Base-by-base conservation (phyloP, 2,329 filamentous ascomycete species). In the Calycina herbarum region DNA sequence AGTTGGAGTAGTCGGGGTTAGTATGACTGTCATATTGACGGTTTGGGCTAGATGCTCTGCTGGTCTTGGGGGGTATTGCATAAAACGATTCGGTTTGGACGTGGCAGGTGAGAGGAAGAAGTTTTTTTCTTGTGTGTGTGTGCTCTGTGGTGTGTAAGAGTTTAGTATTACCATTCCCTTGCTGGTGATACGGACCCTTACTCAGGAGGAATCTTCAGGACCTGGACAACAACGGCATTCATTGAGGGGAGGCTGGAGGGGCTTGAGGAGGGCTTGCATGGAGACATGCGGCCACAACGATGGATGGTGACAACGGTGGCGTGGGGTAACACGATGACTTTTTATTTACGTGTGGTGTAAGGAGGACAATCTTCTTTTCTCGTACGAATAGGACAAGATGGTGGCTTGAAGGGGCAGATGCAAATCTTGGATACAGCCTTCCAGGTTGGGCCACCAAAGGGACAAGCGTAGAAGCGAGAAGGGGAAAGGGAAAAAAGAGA, bases 251-350 rank as follows among this genome's bases (percentile, higher is more conserved):
- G 42, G 42, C 42, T 45, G 42, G 42, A 45, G 13, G 42, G 42
- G 42, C 42, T 48, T 20, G 20, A 17, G 27, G n/a, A 48, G 42
- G 42, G 59, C 54, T 51, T 61, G 63, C 63, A 62, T 59, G 6
- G 42, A 20, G 42, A 20, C 42, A 48, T 48, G 42, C 42, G 42
- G 42, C 42, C 42, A 48, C n/a, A 48, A 48, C 42, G 42, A 48
- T 48, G n/a, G 42, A 7, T 24, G 11, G 24, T 59, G 51, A 45
- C 64, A 64, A 24, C n/a, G 59, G 63, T 61, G 63, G 63, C 63
- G 64, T 65, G 64, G 64, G 64, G 64, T 62, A 60, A 57, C 54
- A 62, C 60, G 51, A 17, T 8, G 27, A 31, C 13, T 17, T 54
- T 38, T 20, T n/a, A 15, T 38, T 45, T 27, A 20, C 24, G 17